Evolutionary conservation across 2,329 filamentous ascomycete species (phyloP).

Genomic region (Fusarium euwallaceae): DNA sequence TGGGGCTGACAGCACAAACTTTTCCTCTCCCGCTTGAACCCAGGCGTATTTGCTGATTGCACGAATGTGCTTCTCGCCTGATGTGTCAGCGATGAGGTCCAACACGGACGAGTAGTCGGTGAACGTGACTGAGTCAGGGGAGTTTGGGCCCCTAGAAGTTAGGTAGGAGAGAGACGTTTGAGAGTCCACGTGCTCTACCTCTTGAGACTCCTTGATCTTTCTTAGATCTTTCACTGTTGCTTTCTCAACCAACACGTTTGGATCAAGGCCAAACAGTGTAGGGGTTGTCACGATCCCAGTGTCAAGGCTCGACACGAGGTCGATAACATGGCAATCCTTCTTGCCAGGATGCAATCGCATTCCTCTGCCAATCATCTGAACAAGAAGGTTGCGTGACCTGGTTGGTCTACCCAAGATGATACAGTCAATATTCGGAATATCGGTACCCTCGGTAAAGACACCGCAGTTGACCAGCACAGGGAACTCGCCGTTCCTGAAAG

Average conservation of each 20-base stretch:
- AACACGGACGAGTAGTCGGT: slow-evolving; percentile 94
- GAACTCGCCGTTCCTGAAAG: slow-evolving; percentile 82
- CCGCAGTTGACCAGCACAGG: slow-evolving; percentile 95
- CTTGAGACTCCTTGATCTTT: slow-evolving; percentile 63
- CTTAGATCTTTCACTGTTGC: slow-evolving; percentile 74
- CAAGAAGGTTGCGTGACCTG: slow-evolving; percentile 89
- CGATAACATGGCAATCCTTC: slow-evolving; percentile 91
- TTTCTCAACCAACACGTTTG: slow-evolving; percentile 79
- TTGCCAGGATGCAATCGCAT: slow-evolving; percentile 88
- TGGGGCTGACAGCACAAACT: slow-evolving; percentile 78
- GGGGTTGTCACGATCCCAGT: slow-evolving; percentile 91
- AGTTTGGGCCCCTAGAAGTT: slow-evolving; percentile 24
- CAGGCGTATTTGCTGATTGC: slow-evolving; percentile 81
- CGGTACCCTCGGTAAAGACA: slow-evolving; percentile 96
- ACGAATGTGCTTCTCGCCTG: slow-evolving; percentile 83
- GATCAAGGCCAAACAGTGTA: slow-evolving; percentile 93
- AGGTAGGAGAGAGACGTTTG: slow-evolving; percentile 28
- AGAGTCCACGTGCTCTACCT: slow-evolving; percentile 53
- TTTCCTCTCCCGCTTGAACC: slow-evolving; percentile 80
- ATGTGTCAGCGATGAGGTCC: slow-evolving; percentile 87
- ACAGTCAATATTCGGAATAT: slow-evolving; percentile 98
- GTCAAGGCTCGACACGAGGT: slow-evolving; percentile 89
- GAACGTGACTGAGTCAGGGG: slow-evolving; percentile 73
- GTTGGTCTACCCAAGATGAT: slow-evolving; percentile 90
- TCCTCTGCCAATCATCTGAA: slow-evolving; percentile 98